Evolutionary conservation across 2,329 filamentous ascomycete species (phyloP), one percentile per base, ranked within the genome.

Genomic region (Paraconiothyrium brasiliense): DNA sequence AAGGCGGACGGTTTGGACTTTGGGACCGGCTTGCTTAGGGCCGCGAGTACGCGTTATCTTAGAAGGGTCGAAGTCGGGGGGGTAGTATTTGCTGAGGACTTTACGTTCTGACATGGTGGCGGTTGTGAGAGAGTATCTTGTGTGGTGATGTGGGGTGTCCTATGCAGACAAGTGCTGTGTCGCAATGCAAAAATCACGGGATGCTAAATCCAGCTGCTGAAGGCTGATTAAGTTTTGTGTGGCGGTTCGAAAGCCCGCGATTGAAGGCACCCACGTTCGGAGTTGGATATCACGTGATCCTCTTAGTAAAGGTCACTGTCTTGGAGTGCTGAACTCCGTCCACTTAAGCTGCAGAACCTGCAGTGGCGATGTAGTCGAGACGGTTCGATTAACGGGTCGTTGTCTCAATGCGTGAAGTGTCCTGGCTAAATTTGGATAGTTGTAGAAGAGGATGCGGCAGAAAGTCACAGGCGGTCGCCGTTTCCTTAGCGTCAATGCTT

Each of bases 11-110:
- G 90, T 93, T 73, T 96, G 92, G 9, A 93, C 86, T 70, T 92
- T 92, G 0, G 92, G 92, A 0, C 92, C 94, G 7, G 86, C 85
- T 59, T 88, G 83, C 76, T 94, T 94, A 9, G 89, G 87, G 32
- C 83, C 89, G 64, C 88, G 89, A 48, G 86, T 86, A 20, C 92
- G 89, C 30, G 86, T 85, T 80, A 98, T 74, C 72, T 91, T 89
- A 30, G 89, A 89, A 13, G 94, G 94, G 79, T 99, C 95, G 80
- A 98, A 99, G 78, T 98, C 93, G 4, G 90, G 83, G 80, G 91
- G 80, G 69, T 89, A 89, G 81, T 87, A 87, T 75, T 88, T 87
- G 63, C 80, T 83, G 63, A 93, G 84, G 52, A 94, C 92, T 81
- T 95, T 95, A 73, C 92, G 89, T 82, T 96, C 92, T 69, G 92